Base-by-base conservation (phyloP, 257 asterid genomes). In the Plantago elongata region DNA sequence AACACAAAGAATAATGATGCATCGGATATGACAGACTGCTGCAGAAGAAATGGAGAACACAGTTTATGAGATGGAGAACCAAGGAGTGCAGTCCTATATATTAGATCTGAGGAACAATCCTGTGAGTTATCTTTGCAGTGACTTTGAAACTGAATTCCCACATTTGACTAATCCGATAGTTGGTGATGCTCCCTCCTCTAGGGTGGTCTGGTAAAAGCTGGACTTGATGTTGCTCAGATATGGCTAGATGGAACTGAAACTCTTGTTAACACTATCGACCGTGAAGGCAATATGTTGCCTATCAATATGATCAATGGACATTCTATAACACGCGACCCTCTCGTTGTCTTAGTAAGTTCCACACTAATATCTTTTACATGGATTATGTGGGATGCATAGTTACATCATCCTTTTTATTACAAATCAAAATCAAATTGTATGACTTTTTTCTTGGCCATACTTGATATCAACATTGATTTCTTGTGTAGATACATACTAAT, bases 201-300 rank as follows among this genome's bases (percentile, higher is more conserved):
- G 96, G 98, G 98, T 7, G 98, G 98, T 54, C 71, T 88, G 79
- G 98, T 91, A 6, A 86, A 75, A 58, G 90, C 87, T 45, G 98
- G 98, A 40, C 88, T 91, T n/a, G 98, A 91, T 69, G 96, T 91
- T 62, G 98, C 98, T 66, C 92, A 86, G 66, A 81, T 91, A 57
- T 91, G 98, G 98, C 83, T 91, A 2, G 96, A 91, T 9, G 98
- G 98, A 11, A 81, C 81, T 6, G 96, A 78, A 75, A 91, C 94
- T 16, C 86, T 91, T 30, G 98, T 91, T 45, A 91, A 88, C 87
- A 88, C 96, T 27, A 75, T 88, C 13, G 98, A 91, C 51, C 79
- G 98, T 63, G 81, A 80, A 1, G 96, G 98, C 10, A 81, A 78
- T 66, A 75, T 86, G 89, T 49, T 77, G 11, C 95, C 97, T 38